Conservation (phyloP, 164 flowering plant genomes). For the Dillenia suffruticosa region DNA sequence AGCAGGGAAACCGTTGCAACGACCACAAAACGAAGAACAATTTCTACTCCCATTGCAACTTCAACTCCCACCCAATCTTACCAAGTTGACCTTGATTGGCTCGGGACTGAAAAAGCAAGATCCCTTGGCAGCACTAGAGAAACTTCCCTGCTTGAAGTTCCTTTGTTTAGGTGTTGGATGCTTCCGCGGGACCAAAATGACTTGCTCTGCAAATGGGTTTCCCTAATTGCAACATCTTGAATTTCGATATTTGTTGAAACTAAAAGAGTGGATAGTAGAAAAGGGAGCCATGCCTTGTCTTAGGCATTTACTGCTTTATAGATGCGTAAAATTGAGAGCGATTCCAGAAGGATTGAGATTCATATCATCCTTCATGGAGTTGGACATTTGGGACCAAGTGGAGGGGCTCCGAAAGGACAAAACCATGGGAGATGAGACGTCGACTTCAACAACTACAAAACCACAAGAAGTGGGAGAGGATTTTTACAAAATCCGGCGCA, state of each 20-base stretch:
- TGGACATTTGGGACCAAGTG: slow-evolving; percentile 11
- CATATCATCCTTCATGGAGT: slow-evolving; percentile 6
- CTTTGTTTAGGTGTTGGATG: neutral
- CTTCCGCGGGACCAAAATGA: slow-evolving; percentile 13
- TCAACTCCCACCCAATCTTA: slow-evolving; percentile 16
- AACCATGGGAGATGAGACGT: no score
- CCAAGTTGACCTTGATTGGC: slow-evolving; percentile 4
- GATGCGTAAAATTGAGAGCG: neutral
- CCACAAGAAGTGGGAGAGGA: no score
- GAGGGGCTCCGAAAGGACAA: neutral
- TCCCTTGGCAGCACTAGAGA: slow-evolving; percentile 16
- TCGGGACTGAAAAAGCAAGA: slow-evolving; percentile 1
- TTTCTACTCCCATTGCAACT: neutral
- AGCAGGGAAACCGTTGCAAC: no score
- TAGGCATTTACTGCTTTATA: neutral
- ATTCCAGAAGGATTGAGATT: slow-evolving; percentile 25
- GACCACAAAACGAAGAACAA: no score
- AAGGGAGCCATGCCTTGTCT: slow-evolving; percentile 26
- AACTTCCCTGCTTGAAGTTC: slow-evolving; percentile 10
- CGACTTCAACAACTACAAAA: no score
- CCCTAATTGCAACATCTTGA: slow-evolving; percentile 12
- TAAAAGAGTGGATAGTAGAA: slow-evolving; percentile 22
- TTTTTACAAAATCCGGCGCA: no score
- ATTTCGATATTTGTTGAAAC: neutral
- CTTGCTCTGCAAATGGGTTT: slow-evolving; percentile 22